These are phyloP conservation scores for Nasturtium officinale DNA, from an alignment of 345 rosid genomes.

Conservation along the genomic window DNA sequence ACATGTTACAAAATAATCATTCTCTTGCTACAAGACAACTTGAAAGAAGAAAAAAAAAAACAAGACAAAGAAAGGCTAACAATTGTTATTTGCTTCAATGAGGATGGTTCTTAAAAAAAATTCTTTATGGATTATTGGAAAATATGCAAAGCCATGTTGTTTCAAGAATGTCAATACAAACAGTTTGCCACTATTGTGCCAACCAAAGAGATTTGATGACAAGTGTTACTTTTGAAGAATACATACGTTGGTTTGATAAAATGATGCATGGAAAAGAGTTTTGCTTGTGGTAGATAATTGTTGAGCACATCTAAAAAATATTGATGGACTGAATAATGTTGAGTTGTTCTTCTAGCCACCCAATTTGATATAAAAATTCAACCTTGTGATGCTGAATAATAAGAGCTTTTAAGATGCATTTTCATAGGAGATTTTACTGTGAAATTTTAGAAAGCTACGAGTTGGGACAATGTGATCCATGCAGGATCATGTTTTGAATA, in stretches of 20 bases:
- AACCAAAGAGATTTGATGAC: neutral
- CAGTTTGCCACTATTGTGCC: neutral
- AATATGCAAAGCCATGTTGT: neutral
- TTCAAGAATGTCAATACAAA: neutral
- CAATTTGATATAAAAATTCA: neutral
- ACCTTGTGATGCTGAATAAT: slow-evolving; percentile 15
- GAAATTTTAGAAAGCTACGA: too few relatives aligned
- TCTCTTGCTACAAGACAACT: slow-evolving; percentile 17
- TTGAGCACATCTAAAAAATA: neutral
- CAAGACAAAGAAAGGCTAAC: slow-evolving; percentile 3
- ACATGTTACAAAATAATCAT: slow-evolving; percentile 12
- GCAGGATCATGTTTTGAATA: too few relatives aligned
- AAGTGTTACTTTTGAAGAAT: slow-evolving; percentile 12
- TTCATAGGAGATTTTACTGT: neutral
- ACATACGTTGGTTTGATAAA: neutral
- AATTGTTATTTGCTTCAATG: slow-evolving; percentile 7
- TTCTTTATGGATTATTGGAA: slow-evolving; percentile 5
- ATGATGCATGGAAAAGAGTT: neutral
- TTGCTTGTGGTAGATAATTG: slow-evolving; percentile 8
- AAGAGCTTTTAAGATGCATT: slow-evolving; percentile 7
- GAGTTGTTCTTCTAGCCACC: neutral
- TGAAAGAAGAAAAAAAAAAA: neutral
- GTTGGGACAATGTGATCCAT: too few relatives aligned
- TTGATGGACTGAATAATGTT: neutral
- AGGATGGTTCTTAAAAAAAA: neutral